A percentile compares a stretch with the other conserved stretches of the same genome.
phyloP scores from a whole-genome alignment of 2,329 filamentous ascomycete genomes.

The Alternaria postmessia region DNA sequence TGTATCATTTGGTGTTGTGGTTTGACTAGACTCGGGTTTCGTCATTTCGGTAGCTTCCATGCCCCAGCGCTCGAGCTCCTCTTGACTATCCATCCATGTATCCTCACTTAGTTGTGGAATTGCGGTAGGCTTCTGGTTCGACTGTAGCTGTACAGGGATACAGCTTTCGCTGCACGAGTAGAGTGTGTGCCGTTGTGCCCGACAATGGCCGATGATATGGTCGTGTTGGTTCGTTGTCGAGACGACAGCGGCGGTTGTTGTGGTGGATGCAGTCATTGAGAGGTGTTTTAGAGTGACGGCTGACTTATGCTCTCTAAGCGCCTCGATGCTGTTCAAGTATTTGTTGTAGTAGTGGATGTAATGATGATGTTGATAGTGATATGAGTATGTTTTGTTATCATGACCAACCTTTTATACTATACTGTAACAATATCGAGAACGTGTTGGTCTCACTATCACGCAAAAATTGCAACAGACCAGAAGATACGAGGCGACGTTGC shows the following conservation, averaged over 20 bases:
- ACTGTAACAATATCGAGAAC: neutral
- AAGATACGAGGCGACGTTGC: neutral
- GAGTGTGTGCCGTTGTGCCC: constrained; percentile 17
- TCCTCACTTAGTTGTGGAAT: constrained; percentile 5
- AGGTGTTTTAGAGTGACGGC: neutral
- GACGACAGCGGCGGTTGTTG: neutral
- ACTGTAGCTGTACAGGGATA: neutral
- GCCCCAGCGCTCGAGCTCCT: constrained; percentile 20
- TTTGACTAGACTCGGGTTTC: neutral
- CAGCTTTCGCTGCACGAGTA: constrained; percentile 7
- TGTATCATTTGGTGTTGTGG: neutral
- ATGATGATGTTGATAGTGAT: neutral
- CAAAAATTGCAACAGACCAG: neutral
- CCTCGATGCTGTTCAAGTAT: neutral
- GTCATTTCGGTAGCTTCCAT: neutral
- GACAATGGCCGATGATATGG: constrained; percentile 19
- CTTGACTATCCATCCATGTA: constrained; percentile 11
- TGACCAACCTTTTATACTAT: constrained; percentile 1
- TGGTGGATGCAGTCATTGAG: constrained; percentile 2
- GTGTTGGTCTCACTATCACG: neutral
- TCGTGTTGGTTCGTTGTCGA: constrained; percentile 12
- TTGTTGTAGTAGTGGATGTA: neutral
- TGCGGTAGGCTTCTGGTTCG: neutral
- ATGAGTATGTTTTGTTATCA: neutral
- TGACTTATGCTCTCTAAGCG: neutral